phyloP scores from a whole-genome alignment of 257 asterid species.

The Penstemon eatonii region DNA sequence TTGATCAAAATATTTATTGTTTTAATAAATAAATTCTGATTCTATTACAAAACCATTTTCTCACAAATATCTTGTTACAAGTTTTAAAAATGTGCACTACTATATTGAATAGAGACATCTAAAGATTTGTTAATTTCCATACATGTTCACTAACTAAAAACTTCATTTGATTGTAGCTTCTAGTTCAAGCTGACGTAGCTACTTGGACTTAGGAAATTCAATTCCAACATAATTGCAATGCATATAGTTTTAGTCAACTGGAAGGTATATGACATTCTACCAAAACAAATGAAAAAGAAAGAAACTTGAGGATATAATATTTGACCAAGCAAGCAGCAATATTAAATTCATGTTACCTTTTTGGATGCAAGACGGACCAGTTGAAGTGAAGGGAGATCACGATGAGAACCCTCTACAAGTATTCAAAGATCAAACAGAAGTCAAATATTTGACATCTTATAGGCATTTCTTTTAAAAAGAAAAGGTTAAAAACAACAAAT shows the following conservation, averaged over 20 bases:
- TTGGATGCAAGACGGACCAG: slow-evolving; percentile 76
- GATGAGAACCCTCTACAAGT: too few relatives aligned
- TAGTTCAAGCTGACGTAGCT: slow-evolving; percentile 9
- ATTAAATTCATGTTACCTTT: slow-evolving; percentile 48
- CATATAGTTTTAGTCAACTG: not conserved
- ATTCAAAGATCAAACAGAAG: too few relatives aligned
- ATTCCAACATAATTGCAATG: not conserved
- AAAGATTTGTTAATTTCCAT: slow-evolving; percentile 10
- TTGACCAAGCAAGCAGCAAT: slow-evolving; percentile 2
- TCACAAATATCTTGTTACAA: not conserved
- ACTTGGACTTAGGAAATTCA: not conserved
- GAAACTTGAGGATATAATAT: not conserved
- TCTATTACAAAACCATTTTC: not conserved
- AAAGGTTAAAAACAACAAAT: too few relatives aligned
- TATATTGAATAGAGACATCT: not conserved
- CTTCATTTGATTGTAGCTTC: not conserved
- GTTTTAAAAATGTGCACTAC: not conserved
- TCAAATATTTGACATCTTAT: too few relatives aligned
- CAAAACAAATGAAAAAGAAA: not conserved
- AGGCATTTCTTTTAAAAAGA: too few relatives aligned
- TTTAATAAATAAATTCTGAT: not conserved
- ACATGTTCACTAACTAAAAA: slow-evolving; percentile 3
- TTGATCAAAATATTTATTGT: not conserved
- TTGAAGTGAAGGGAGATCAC: slow-evolving; percentile 62
- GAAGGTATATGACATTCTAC: not conserved